Evolutionary conservation across 2,329 filamentous ascomycete species (phyloP).

Genomic region (Sporothrix schenckii): DNA sequence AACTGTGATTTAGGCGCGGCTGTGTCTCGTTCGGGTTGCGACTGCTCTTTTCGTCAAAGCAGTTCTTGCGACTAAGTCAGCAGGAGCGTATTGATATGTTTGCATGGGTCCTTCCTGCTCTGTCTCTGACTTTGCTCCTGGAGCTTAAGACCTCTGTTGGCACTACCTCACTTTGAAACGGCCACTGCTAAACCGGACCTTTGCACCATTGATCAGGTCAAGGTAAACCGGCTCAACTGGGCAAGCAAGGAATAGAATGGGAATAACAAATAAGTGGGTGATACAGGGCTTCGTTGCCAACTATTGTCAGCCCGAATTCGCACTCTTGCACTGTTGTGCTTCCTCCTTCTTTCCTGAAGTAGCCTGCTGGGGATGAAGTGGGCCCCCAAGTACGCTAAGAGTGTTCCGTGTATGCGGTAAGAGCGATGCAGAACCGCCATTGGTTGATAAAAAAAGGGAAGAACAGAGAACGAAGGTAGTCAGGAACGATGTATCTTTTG

Average conservation of each 20-base stretch:
- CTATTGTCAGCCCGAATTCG: neutral
- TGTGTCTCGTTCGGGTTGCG: neutral
- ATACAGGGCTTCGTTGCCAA: neutral
- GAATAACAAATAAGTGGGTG: neutral
- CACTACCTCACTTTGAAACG: slow-evolving; percentile 23
- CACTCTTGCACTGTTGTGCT: no score
- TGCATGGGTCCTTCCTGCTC: neutral
- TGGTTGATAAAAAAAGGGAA: neutral
- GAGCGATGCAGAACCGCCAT: slow-evolving; percentile 3
- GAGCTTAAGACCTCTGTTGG: slow-evolving; percentile 16
- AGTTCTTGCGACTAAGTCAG: neutral
- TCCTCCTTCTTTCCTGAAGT: neutral
- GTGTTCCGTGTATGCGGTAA: slow-evolving; percentile 4
- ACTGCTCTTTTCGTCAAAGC: neutral
- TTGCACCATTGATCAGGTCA: slow-evolving; percentile 5
- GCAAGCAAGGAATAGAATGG: neutral
- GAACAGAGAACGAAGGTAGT: neutral
- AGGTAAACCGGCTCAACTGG: neutral
- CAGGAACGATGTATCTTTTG: neutral
- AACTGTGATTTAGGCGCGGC: neutral
- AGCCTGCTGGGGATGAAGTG: slow-evolving; percentile 6
- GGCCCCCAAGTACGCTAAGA: slow-evolving; percentile 3
- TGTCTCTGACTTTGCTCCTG: neutral
- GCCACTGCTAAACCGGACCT: neutral
- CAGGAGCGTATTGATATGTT: neutral